These are phyloP conservation scores for Hypoxylon sp. DNA, from an alignment of 2,329 filamentous ascomycete genomes.

Conservation along the genomic window DNA sequence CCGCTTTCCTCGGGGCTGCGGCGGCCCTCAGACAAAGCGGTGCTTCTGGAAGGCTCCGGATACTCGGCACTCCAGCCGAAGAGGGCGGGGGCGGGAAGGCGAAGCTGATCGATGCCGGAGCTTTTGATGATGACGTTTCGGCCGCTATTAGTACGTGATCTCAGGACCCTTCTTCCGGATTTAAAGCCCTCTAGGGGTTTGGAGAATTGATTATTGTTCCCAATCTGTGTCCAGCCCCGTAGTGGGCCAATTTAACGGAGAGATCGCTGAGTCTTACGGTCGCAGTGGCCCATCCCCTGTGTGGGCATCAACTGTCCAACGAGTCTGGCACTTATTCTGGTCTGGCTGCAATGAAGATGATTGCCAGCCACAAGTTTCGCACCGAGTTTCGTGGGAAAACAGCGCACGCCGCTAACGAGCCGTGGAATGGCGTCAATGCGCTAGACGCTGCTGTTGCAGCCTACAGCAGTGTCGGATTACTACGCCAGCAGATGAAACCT, in stretches of 20 bases:
- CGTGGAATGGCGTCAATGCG: slow-evolving; percentile 56
- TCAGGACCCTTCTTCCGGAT: background rate
- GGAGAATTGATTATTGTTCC: background rate
- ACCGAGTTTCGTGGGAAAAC: slow-evolving; percentile 53
- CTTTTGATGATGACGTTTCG: slow-evolving; percentile 48
- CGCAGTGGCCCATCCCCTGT: slow-evolving; percentile 46
- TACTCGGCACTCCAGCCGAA: slow-evolving; percentile 60
- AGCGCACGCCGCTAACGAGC: slow-evolving; percentile 54
- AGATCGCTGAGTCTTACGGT: background rate
- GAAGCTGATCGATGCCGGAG: slow-evolving; percentile 52
- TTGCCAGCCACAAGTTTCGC: slow-evolving; percentile 52
- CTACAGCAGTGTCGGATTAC: slow-evolving; percentile 54
- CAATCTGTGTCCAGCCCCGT: too few relatives aligned
- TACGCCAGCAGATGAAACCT: slow-evolving; percentile 56
- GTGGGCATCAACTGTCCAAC: slow-evolving; percentile 14
- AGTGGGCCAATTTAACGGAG: background rate
- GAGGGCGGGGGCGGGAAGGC: slow-evolving; percentile 59
- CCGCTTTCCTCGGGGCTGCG: slow-evolving; percentile 56
- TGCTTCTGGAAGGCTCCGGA: slow-evolving; percentile 53
- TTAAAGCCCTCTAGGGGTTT: background rate
- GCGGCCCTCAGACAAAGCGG: slow-evolving; percentile 51
- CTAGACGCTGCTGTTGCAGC: slow-evolving; percentile 55
- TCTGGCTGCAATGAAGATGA: slow-evolving; percentile 49
- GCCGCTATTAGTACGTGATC: slow-evolving; percentile 45
- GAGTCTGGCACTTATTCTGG: slow-evolving; percentile 34